Conservation (phyloP, 2,329 filamentous ascomycete genomes). For the Ophiostoma sp. region DNA sequence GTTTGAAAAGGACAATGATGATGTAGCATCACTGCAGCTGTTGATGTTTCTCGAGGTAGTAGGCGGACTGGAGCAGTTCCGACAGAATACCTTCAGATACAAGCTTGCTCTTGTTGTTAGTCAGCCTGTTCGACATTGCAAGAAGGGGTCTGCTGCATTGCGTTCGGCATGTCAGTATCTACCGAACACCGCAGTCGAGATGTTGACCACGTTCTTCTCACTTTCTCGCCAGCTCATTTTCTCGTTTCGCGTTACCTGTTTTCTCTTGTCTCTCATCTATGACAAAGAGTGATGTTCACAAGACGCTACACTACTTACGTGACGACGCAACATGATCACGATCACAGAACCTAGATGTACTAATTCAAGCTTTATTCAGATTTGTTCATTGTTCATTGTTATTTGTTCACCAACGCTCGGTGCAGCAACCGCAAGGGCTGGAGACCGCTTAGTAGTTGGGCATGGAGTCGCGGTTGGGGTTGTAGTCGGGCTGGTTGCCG, state of each 20-base stretch:
- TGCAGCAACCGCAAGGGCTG: background rate
- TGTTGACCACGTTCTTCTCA: background rate
- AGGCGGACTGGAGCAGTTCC: background rate
- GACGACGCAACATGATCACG: too few relatives aligned
- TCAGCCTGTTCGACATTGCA: background rate
- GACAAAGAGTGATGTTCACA: too few relatives aligned
- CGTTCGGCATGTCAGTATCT: too few relatives aligned
- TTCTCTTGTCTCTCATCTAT: background rate
- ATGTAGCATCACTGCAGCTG: background rate
- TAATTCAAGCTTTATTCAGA: background rate
- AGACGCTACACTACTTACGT: too few relatives aligned
- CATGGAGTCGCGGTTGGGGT: constrained; percentile 37
- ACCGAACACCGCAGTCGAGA: too few relatives aligned
- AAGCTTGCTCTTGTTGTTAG: background rate
- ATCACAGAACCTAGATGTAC: too few relatives aligned
- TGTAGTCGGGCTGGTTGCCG: constrained; percentile 45
- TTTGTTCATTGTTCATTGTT: background rate
- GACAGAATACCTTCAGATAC: too few relatives aligned
- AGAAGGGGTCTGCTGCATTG: background rate
- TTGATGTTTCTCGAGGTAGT: background rate
- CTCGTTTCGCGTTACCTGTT: background rate
- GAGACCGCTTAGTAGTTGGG: constrained; percentile 18
- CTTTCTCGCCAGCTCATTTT: background rate
- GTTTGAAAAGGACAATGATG: background rate
- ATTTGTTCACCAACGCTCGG: background rate